These are phyloP conservation scores for Silene uniflora DNA, from an alignment of 148 eudicot genomes.

Conservation along the genomic window DNA sequence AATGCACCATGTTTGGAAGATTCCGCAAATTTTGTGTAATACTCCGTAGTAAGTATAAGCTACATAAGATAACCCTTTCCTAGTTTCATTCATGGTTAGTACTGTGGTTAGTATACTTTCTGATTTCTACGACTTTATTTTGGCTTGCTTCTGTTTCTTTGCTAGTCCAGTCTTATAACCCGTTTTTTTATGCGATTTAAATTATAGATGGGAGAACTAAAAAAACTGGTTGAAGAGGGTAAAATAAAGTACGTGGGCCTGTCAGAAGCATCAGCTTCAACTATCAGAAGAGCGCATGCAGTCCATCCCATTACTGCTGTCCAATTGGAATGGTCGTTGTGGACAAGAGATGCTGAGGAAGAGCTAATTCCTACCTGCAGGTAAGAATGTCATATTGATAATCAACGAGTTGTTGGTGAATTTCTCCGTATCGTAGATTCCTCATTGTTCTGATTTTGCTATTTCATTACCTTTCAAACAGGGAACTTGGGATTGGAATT, in stretches of 20 bases:
- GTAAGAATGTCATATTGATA: slow-evolving; percentile 6
- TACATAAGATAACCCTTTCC: too few species aligned
- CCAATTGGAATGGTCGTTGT: slow-evolving; percentile 39
- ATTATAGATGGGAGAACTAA: slow-evolving; percentile 37
- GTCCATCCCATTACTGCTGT: slow-evolving; percentile 41
- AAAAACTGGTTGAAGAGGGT: slow-evolving; percentile 38
- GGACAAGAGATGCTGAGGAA: slow-evolving; percentile 39
- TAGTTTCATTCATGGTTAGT: too few species aligned
- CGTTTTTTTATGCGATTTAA: not conserved
- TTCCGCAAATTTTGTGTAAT: too few species aligned
- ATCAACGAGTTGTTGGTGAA: too few species aligned
- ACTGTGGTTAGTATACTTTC: too few species aligned
- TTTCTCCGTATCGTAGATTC: not conserved
- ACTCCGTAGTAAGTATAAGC: too few species aligned
- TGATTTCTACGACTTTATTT: too few species aligned
- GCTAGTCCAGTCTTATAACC: not conserved
- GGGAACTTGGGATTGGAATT: slow-evolving; percentile 40
- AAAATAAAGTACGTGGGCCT: slow-evolving; percentile 36
- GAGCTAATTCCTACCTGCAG: slow-evolving; percentile 38
- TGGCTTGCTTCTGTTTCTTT: not conserved
- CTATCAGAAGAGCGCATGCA: slow-evolving; percentile 41
- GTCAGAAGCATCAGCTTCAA: slow-evolving; percentile 39
- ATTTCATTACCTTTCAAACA: not conserved
- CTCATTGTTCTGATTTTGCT: slow-evolving; percentile 11
- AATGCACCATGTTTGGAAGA: too few species aligned